A percentile compares a stretch with the other conserved stretches of the same genome.
These are phyloP conservation scores for Mycena indigotica DNA, from an alignment of 768 basidiomycete species.

Conservation along the genomic window DNA sequence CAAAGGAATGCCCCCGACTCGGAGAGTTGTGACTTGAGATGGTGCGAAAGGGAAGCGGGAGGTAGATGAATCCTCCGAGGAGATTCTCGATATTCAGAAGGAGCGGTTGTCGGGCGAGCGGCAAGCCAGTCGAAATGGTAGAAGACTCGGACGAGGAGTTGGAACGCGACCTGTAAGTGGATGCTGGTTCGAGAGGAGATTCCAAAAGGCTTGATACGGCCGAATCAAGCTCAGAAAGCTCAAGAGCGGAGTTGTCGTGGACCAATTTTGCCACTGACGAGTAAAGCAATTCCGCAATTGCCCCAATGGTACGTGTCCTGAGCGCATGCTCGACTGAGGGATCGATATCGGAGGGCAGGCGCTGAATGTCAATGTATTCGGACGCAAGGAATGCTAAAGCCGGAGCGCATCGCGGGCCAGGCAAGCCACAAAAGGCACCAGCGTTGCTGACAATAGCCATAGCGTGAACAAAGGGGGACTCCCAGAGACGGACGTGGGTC, in stretches of 20 bases:
- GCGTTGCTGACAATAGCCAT: slow-evolving; percentile 15
- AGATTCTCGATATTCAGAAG: neutral
- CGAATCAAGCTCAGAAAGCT: slow-evolving; percentile 1
- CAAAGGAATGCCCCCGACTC: neutral
- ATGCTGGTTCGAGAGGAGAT: too few species aligned
- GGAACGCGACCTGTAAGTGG: too few species aligned
- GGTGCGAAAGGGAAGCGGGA: neutral
- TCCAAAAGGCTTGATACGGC: neutral
- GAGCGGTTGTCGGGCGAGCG: neutral
- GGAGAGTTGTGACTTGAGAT: neutral
- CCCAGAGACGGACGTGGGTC: slow-evolving; percentile 1
- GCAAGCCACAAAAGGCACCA: neutral
- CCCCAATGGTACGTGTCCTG: slow-evolving; percentile 14
- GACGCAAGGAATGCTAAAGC: slow-evolving; percentile 10
- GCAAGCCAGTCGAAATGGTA: neutral
- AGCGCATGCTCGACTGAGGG: slow-evolving; percentile 5
- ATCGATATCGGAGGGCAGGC: slow-evolving; percentile 17
- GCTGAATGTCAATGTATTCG: slow-evolving; percentile 12
- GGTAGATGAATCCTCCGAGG: neutral
- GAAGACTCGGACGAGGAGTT: neutral
- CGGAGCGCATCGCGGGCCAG: slow-evolving; percentile 1
- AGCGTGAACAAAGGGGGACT: slow-evolving; percentile 12
- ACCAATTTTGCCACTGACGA: neutral
- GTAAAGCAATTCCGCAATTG: slow-evolving; percentile 14
- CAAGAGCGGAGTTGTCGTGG: neutral